Conservation (phyloP, 2,329 filamentous ascomycete species). For the Diaporthe ilicicola region DNA sequence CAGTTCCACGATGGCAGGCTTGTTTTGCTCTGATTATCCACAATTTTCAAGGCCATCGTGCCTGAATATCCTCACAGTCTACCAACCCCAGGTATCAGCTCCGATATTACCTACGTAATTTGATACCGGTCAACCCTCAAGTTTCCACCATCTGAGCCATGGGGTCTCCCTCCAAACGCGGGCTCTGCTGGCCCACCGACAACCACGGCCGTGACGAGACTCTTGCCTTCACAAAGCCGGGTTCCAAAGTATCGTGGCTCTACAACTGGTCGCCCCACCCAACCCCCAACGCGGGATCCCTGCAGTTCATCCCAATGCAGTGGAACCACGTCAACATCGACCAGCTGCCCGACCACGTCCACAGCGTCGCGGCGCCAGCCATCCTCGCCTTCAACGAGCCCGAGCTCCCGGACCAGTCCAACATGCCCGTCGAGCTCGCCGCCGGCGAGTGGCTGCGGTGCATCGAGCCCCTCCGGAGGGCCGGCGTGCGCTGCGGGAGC, state of each 20-base stretch:
- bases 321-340: conserved; percentile 39
- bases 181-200: conserved; percentile 36
- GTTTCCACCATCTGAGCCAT: not conserved
- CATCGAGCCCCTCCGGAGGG: conserved; percentile 34
- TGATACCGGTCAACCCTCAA: no score
- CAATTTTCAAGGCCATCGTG: no score
- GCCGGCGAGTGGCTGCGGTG: conserved; percentile 36
- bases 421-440: conserved; percentile 36
- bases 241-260: conserved; percentile 36
- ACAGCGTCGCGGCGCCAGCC: not conserved
- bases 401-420: conserved; percentile 36
- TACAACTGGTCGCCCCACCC: conserved; percentile 39
- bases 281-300: conserved; percentile 29
- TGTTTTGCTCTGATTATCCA: not conserved
- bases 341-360: conserved; percentile 26
- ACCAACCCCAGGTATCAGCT: no score
- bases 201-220: conserved; percentile 36
- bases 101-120: no score
- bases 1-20: not conserved
- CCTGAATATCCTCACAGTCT: rapidly evolving
- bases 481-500: conserved; percentile 33
- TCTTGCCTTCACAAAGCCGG: conserved; percentile 41
- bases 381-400: conserved; percentile 39
- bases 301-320: conserved; percentile 38
- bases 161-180: conserved; percentile 33